Conservation (phyloP, 805 yeast species). For the Millerozyma miso region DNA sequence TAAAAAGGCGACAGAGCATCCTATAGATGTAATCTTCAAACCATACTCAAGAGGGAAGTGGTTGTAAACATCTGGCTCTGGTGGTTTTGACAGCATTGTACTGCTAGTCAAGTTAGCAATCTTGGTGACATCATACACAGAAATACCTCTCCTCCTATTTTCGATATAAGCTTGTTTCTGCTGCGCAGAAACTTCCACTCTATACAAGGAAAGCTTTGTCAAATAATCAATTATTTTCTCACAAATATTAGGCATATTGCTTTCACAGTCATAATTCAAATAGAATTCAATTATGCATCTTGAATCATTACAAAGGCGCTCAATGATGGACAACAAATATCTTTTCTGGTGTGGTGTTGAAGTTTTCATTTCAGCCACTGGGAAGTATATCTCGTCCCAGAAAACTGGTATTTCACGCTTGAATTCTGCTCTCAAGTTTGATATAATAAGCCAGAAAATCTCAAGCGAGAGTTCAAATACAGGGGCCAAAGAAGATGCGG, state of each 20-base stretch:
- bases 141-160: slow-evolving; percentile 48
- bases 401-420: slow-evolving; percentile 93
- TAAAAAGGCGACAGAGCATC: slow-evolving; percentile 75
- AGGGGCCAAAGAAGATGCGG: slow-evolving; percentile 86
- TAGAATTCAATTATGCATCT: slow-evolving; percentile 88
- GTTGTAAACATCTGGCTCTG: slow-evolving; percentile 50
- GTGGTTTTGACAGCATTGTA: slow-evolving; percentile 51
- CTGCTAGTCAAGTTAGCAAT: slow-evolving; percentile 75
- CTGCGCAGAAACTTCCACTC: slow-evolving; percentile 66
- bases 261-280: slow-evolving; percentile 92
- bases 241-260: slow-evolving; percentile 74
- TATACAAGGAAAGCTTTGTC: slow-evolving; percentile 63
- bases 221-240: slow-evolving; percentile 78
- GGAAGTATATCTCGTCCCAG: slow-evolving; percentile 88
- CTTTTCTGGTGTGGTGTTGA: slow-evolving; percentile 92
- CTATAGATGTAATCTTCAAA: slow-evolving; percentile 74
- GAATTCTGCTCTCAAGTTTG: slow-evolving; percentile 81
- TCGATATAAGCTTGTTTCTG: slow-evolving; percentile 52
- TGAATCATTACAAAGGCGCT: slow-evolving; percentile 82
- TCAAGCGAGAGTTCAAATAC: slow-evolving; percentile 89
- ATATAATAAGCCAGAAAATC: slow-evolving; percentile 85
- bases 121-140: slow-evolving; percentile 69
- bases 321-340: slow-evolving; percentile 75
- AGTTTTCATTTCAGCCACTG: slow-evolving; percentile 86
- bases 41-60: slow-evolving; percentile 77